These are phyloP conservation scores for Pilasporangium apinafurcum DNA, from an alignment of 352 stramenopile species.

Conservation along the genomic window DNA sequence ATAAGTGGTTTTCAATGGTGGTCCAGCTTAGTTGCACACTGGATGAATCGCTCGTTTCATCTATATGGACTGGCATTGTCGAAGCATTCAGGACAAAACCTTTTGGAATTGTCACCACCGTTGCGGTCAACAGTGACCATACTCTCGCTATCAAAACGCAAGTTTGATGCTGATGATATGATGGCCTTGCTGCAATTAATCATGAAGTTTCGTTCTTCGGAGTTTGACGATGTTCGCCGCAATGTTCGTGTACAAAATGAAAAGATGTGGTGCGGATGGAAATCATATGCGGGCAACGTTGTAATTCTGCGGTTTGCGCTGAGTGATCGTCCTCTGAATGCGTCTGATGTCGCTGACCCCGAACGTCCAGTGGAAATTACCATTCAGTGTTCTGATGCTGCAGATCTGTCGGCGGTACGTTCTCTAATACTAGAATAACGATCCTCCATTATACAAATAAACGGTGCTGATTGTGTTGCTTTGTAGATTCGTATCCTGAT, in stretches of 20 bases:
- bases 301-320: conserved; percentile 30
- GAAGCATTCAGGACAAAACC: background rate
- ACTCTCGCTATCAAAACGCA: conserved; percentile 5
- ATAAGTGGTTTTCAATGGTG: conserved; percentile 31
- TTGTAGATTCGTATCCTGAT: conserved; percentile 55
- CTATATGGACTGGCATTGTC: no score
- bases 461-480: background rate
- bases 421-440: background rate
- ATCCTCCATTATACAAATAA: background rate
- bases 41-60: conserved; percentile 18
- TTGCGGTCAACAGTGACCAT: conserved; percentile 11
- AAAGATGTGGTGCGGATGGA: conserved; percentile 45
- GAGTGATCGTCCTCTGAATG: background rate
- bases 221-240: conserved; percentile 16
- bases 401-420: conserved; percentile 55
- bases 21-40: conserved; percentile 24
- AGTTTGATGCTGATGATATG: conserved; percentile 20
- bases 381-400: conserved; percentile 42
- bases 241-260: conserved; percentile 31
- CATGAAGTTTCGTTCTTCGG: conserved; percentile 12
- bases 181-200: conserved; percentile 20
- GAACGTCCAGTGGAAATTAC: conserved; percentile 29
- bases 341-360: conserved; percentile 11
- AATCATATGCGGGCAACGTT: conserved; percentile 31
- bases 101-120: conserved; percentile 1